Evolutionary conservation across 2,329 filamentous ascomycete genomes (phyloP).

Genomic region (Thelonectria rubi): DNA sequence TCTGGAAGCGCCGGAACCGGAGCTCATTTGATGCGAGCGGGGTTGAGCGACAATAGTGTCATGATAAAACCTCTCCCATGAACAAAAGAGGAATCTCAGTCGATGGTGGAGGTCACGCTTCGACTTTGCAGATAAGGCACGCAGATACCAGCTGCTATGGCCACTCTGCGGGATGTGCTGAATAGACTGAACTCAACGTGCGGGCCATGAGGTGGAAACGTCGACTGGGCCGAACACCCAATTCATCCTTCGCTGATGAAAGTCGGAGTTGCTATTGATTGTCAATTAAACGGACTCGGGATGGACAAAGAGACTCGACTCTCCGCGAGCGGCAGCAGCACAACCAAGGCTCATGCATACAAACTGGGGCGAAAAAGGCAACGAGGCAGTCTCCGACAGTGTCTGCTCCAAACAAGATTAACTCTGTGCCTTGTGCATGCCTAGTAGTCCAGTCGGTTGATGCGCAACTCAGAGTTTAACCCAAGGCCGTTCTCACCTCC

Average conservation of each 20-base stretch:
- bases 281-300: not conserved
- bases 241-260: not conserved
- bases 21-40: conserved; percentile 1
- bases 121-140: not conserved
- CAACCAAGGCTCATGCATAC: not conserved
- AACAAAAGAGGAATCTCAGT: not conserved
- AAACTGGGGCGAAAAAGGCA: not conserved
- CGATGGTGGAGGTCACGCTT: not conserved
- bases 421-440: not conserved
- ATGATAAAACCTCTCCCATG: not conserved
- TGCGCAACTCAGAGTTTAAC: not conserved
- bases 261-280: not conserved
- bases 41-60: not conserved
- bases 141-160: conserved; percentile 2
- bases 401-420: not conserved
- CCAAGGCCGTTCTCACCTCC: not conserved
- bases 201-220: not conserved
- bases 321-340: not conserved
- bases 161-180: conserved; percentile 11
- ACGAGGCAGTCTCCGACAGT: not conserved
- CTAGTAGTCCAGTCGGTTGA: not conserved
- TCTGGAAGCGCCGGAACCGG: not conserved
- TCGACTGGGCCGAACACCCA: no score
- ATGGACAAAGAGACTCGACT: not conserved
- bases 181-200: not conserved